These are phyloP conservation scores for Candida wancherniae DNA, from an alignment of 805 yeast species.

Conservation along the genomic window DNA sequence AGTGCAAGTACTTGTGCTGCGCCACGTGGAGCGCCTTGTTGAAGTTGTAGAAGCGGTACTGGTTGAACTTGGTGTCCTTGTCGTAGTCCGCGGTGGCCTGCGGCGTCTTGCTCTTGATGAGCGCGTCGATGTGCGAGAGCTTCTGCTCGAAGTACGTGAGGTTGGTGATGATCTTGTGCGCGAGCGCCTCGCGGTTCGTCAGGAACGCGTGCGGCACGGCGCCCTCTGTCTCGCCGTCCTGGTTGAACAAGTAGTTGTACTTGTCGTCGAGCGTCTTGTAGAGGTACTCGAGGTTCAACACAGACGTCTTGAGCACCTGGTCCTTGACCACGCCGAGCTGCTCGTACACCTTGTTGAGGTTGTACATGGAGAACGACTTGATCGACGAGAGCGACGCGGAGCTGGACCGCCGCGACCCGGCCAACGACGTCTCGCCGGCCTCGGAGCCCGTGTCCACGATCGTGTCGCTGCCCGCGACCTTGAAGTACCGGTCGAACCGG, in stretches of 20 bases:
- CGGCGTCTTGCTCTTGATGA: slow-evolving; percentile 31
- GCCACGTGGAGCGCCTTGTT: slow-evolving; percentile 33
- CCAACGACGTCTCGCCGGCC: slow-evolving; percentile 1
- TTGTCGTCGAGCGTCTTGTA: slow-evolving; percentile 39
- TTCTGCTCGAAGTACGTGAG: slow-evolving; percentile 40
- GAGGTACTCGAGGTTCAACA: slow-evolving; percentile 35
- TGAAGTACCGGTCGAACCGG: slow-evolving; percentile 37
- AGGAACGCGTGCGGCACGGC: slow-evolving; percentile 5
- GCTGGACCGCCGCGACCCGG: slow-evolving; percentile 17
- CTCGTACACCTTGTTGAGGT: slow-evolving; percentile 32
- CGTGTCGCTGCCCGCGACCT: slow-evolving; percentile 17
- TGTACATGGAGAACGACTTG: slow-evolving; percentile 27
- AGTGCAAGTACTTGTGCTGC: slow-evolving; percentile 45
- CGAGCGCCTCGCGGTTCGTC: slow-evolving; percentile 24
- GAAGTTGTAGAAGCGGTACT: slow-evolving; percentile 34
- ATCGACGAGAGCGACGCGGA: slow-evolving; percentile 26
- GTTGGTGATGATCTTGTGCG: slow-evolving; percentile 37
- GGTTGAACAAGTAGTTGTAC: slow-evolving; percentile 32
- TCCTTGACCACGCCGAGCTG: slow-evolving; percentile 32
- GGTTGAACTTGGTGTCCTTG: slow-evolving; percentile 28
- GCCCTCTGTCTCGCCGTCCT: slow-evolving; percentile 11
- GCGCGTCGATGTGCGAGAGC: slow-evolving; percentile 33
- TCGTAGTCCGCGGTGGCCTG: slow-evolving; percentile 23
- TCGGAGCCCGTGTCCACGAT: slow-evolving; percentile 7
- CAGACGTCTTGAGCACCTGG: slow-evolving; percentile 33